A percentile compares a stretch with the other conserved stretches of the same genome.
These are phyloP conservation scores for Chalciporus piperatus DNA, from an alignment of 768 basidiomycete species.

Conservation along the genomic window DNA sequence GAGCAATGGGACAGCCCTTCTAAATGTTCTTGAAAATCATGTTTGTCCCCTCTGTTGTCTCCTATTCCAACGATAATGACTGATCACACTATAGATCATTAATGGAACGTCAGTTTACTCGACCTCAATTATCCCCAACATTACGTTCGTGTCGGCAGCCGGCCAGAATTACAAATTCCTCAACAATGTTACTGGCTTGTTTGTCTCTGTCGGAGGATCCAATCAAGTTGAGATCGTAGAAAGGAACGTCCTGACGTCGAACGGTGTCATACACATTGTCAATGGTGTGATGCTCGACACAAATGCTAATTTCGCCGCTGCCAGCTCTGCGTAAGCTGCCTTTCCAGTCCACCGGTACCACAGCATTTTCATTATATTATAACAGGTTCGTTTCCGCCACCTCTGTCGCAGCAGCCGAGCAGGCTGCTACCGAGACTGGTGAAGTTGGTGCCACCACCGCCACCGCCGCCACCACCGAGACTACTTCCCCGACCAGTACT, in stretches of 20 bases:
- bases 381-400: slow-evolving; percentile 44
- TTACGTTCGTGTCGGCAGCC: slow-evolving; percentile 49
- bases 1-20: slow-evolving; percentile 46
- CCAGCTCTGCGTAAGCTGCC: slow-evolving; percentile 52
- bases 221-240: slow-evolving; percentile 52
- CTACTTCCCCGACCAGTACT: neutral
- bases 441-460: slow-evolving; percentile 34
- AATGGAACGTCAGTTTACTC: slow-evolving; percentile 71
- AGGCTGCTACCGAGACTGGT: slow-evolving; percentile 38
- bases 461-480: neutral
- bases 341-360: neutral
- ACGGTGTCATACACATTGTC: slow-evolving; percentile 70
- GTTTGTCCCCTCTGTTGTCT: slow-evolving; percentile 33
- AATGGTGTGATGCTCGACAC: slow-evolving; percentile 51
- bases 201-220: slow-evolving; percentile 45
- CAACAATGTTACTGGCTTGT: slow-evolving; percentile 56
- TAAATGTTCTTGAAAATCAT: slow-evolving; percentile 54
- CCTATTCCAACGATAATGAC: neutral
- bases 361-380: neutral
- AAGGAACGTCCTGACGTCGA: slow-evolving; percentile 57
- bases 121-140: slow-evolving; percentile 36
- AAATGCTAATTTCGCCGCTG: slow-evolving; percentile 39
- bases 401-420: slow-evolving; percentile 36
- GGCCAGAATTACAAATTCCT: slow-evolving; percentile 53
- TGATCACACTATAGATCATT: slow-evolving; percentile 43